A percentile compares a stretch with the other conserved stretches of the same genome.
Conservation (phyloP, 192 early-diverging fungal species). For the Linnemannia elongata region DNA sequence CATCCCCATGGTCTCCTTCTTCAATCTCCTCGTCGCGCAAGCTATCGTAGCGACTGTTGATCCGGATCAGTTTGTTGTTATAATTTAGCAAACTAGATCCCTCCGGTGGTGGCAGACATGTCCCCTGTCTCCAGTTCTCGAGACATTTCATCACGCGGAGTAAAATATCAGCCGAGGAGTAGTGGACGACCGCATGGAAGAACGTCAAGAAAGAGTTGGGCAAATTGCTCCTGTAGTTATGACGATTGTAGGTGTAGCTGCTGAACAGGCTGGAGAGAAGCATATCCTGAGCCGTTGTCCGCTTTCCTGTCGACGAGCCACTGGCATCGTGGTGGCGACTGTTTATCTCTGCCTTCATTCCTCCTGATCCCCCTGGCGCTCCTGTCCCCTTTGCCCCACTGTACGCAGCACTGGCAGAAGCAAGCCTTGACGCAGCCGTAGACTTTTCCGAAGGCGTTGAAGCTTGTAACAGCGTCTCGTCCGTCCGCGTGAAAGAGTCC, state of each 20-base stretch:
- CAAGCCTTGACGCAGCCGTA: conserved; percentile 11
- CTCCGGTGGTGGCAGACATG: conserved; percentile 8
- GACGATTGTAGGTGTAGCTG: conserved; percentile 73
- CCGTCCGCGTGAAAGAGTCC: conserved; percentile 36
- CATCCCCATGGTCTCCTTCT: conserved; percentile 2
- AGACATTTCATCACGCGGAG: conserved; percentile 62
- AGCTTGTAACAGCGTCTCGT: conserved; percentile 40
- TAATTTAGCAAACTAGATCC: conserved; percentile 39
- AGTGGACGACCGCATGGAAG: conserved; percentile 80
- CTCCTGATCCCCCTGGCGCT: background rate
- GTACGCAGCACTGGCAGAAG: background rate
- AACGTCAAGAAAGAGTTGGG: conserved; percentile 82
- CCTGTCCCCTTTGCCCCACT: conserved; percentile 31
- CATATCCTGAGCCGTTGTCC: conserved; percentile 58
- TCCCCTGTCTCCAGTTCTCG: conserved; percentile 46
- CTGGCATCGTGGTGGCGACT: background rate
- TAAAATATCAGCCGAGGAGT: conserved; percentile 77
- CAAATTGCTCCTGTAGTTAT: conserved; percentile 71
- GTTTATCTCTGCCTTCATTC: conserved; percentile 18
- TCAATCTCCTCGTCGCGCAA: conserved; percentile 21
- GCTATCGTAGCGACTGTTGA: conserved; percentile 13
- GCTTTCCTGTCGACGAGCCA: conserved; percentile 10
- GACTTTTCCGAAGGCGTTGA: conserved; percentile 22
- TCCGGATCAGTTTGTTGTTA: conserved; percentile 18
- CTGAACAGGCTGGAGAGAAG: conserved; percentile 67